Base-by-base conservation (phyloP, 2,329 filamentous ascomycete genomes). In the Fonsecaea pugnacius region DNA sequence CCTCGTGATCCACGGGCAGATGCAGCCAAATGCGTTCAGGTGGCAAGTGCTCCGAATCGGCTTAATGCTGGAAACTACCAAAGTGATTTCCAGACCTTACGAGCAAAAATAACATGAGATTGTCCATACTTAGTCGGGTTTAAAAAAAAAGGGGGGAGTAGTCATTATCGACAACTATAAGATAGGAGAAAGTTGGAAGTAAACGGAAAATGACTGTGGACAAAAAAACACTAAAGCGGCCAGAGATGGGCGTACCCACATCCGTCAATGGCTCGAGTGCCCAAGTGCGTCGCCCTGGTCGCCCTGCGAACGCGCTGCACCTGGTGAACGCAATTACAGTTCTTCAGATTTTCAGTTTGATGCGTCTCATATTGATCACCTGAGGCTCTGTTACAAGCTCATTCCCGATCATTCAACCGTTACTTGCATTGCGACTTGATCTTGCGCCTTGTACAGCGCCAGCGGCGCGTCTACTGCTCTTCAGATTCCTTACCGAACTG, bases 401-500 rank as follows among this genome's bases (percentile, higher is more conserved):
- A 21, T 3, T 14, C n/a, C 14, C 10, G 18, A 7, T 46, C 18
- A 14, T 10, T 6, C 43, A 24, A 3, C 4, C 9, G 24, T 48
- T 48, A 14, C 2, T 18, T 10, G 9, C 18, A 24, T 48, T 14
- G 18, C 24, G 43, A 48, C 24, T 12, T 10, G 21, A 48, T 27
- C 43, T 27, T 48, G 9, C 10, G 18, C 12, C 43, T 21, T 48
- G 43, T 48, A 5, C 43, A 18, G 68, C 51, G 58, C 70, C 40
- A 51, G 72, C 24, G 60, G 48, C 66, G 58, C 58, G 56, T 53
- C 52, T 33, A 36, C 8, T 18, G 16, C 30, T 55, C 32, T 65
- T 38, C 43, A 48, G 43, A 24, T 14, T 21, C 21, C 18, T 48
- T 8, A 48, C 43, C 43, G 12, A 10, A 40, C 57, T 6, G 21